Base-by-base conservation (phyloP, 805 yeast genomes). In the Monosporozyma solicola region DNA sequence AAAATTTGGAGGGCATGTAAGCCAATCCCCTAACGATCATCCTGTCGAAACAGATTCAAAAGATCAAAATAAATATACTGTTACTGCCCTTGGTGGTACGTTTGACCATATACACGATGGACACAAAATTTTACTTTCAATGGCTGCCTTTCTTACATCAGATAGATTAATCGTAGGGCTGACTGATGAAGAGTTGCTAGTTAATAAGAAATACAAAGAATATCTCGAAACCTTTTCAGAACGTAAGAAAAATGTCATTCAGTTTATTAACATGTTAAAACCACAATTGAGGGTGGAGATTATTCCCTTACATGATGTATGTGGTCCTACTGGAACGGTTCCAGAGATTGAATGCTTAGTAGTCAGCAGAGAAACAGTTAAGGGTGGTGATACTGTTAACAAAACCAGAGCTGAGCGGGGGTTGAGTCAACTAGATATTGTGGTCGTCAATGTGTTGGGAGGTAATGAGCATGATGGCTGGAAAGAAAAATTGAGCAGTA, bases 51-150 rank as follows among this genome's bases (percentile, higher is more conserved):
- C 9, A 7, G 25, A 11, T 10, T 15, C 24, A 2, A 57, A 59
- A 22, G 63, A 59, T 16, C 61, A 60, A 24, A 60, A 64, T 9
- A 51, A 57, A 3, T 74, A 69, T 54, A 53, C 57, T 16, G 74
- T 75, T 5, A 61, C 67, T 29, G 92, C 96, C 0, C 83, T 92
- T 1, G 99, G 99, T 0, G 99, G 99, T 0, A 94, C 99, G 0
- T 94, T 94, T 71, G 99, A 94, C 64, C 98, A 94, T 69, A 64
- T 94, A 39, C 99, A 94, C 61, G 95, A 86, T 63, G 99, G 98
- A 0, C 99, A 94, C 69, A 88, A 87, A 66, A 84, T 94, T 31
- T 72, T 94, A 29, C 73, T 94, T 9, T 83, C 94, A 0, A 74
- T 87, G 54, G 76, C 95, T 0, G 80, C 82, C 0, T 89, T 82